Base-by-base conservation (phyloP, 2,329 filamentous ascomycete species). In the Neopestalotiopsis sp. region DNA sequence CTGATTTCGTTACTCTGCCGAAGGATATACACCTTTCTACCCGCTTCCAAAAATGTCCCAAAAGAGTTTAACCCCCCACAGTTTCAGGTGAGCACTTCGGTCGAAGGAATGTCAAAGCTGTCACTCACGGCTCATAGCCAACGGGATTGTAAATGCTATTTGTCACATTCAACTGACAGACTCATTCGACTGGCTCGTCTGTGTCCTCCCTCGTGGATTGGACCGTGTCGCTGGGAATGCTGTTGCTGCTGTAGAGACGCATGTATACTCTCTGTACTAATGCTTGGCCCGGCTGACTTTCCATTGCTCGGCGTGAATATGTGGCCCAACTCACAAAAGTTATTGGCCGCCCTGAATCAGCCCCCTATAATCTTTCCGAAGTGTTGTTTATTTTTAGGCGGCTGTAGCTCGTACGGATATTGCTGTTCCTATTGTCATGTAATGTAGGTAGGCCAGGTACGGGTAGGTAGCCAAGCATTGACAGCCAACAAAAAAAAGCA, bases 331-430 rank as follows among this genome's bases (percentile, higher is more conserved):
- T 52, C 17, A 17, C 24, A 59, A 62, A 4, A 34, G 10, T 65
- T 30, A 65, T 65, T 65, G 40, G 62, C 20, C 40, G 62, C 62
- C 62, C 20, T 49, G 40, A 17, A 49, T 65, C 62, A 65, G 62
- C 62, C 42, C 34, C 40, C 38, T 65, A 38, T 40, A 30, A n/a
- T 13, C 12, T 14, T 12, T 24, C 32, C 17, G 30, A 38, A 20
- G 12, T 40, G 32, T 24, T 17, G 59, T 62, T 59, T 62, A 62
- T 62, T 62, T 62, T 40, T 62, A 34, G 59, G 30, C 34, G 30
- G 40, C 34, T 62, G 32, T 28, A 28, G 24, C 24, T 28, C 24
- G 24, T 17, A 34, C 34, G 17, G 12, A 40, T 62, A 12, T 12
- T 38, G 34, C 14, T 12, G 30, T 9, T n/a, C n/a, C 1, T 24